A percentile compares a stretch with the other conserved stretches of the same genome.
Evolutionary conservation across 768 basidiomycete species (phyloP).

Genomic region (Russula sp.): DNA sequence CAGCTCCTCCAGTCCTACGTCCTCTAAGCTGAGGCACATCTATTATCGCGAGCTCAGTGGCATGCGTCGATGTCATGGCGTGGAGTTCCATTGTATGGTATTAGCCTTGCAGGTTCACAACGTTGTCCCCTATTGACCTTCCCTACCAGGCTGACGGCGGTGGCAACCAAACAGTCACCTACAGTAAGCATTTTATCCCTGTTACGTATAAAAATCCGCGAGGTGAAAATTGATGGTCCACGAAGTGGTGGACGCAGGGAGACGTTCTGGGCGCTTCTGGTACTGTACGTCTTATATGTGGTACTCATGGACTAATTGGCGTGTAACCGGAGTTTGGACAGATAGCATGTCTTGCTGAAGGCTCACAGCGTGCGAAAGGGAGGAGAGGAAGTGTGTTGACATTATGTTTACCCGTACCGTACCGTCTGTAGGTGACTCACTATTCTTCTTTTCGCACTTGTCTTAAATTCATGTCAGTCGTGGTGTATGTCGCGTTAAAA

Average conservation of each 20-base stretch:
- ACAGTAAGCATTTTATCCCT: slow-evolving; percentile 32
- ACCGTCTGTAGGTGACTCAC: neutral
- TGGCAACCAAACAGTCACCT: slow-evolving; percentile 43
- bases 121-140: neutral
- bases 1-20: slow-evolving; percentile 27
- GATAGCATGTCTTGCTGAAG: slow-evolving; percentile 42
- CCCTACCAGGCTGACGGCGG: slow-evolving; percentile 37
- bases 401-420: neutral
- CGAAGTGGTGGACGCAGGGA: slow-evolving; percentile 57
- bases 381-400: neutral
- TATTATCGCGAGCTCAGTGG: slow-evolving; percentile 28
- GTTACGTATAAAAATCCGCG: neutral
- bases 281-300: slow-evolving; percentile 34
- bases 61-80: slow-evolving; percentile 41
- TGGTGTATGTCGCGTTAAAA: neutral
- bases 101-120: neutral
- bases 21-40: slow-evolving; percentile 26
- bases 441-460: neutral
- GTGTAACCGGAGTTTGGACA: slow-evolving; percentile 48
- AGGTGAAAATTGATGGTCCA: slow-evolving; percentile 42
- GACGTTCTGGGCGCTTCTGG: slow-evolving; percentile 50
- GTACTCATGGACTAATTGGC: slow-evolving; percentile 1
- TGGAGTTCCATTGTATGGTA: slow-evolving; percentile 41
- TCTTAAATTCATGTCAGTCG: neutral
- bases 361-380: neutral